Evolutionary conservation across 2,329 filamentous ascomycete species (phyloP).

Genomic region (Neonectria coccinea): DNA sequence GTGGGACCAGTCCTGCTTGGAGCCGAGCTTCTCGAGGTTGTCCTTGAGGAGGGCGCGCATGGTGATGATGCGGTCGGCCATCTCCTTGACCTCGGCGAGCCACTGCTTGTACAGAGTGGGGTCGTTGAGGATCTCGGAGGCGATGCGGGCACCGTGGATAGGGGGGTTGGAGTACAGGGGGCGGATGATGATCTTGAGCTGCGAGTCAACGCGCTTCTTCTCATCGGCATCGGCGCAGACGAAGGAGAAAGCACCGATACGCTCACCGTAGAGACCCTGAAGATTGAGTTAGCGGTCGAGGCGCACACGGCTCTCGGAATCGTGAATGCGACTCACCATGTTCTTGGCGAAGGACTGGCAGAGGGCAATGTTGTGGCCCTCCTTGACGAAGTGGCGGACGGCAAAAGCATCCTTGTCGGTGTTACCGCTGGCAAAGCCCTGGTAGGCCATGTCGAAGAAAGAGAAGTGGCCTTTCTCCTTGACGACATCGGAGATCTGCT

Average conservation of each 20-base stretch:
- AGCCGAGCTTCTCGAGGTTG: conserved; percentile 94
- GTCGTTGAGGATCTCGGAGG: conserved; percentile 90
- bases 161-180: conserved; percentile 99
- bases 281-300: conserved; percentile 22
- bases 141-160: conserved; percentile 94
- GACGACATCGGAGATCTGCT: conserved; percentile 86
- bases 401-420: conserved; percentile 94
- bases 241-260: conserved; percentile 95
- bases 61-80: conserved; percentile 99
- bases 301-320: not conserved
- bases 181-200: conserved; percentile 98
- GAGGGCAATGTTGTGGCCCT: conserved; percentile 89
- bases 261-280: conserved; percentile 96
- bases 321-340: conserved; percentile 72
- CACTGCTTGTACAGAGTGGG: conserved; percentile 89
- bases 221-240: conserved; percentile 87
- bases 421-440: conserved; percentile 94
- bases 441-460: conserved; percentile 99
- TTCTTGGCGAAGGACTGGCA: conserved; percentile 99
- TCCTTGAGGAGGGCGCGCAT: conserved; percentile 96
- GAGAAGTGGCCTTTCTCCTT: conserved; percentile 90
- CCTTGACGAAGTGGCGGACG: conserved; percentile 89
- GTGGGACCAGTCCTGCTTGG: conserved; percentile 98
- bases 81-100: conserved; percentile 96
- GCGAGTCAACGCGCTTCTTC: conserved; percentile 95